Evolutionary conservation across 345 rosid genomes (phyloP), one percentile per base, ranked within the genome.

Genomic region (Brassica rapa): DNA sequence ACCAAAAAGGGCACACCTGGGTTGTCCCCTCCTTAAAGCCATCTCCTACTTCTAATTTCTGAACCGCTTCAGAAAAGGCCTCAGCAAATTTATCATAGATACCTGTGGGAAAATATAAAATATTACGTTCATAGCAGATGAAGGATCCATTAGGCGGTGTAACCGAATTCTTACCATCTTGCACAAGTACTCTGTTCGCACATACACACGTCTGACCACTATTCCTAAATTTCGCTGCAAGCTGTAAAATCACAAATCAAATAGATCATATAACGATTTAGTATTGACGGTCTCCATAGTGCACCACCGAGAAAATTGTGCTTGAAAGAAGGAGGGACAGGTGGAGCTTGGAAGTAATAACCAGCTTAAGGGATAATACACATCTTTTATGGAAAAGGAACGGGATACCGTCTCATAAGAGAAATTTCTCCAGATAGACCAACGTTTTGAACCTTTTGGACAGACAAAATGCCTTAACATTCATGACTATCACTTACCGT

Each of bases 161-260:
- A 78, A 64, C 25, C 70, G 24, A 27, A 78, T 29, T 43, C 73
- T 61, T 88, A 95, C 99, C 99, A 86, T 95, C 98, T 88, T 95
- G 98, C 78, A 93, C 98, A 73, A 93, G 74, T 57, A 95, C 74
- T 87, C 98, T 88, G 72, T 95, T 95, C 14, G 94, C 94, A 77
- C 98, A 93, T 75, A 95, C 99, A 84, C 98, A 95, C 43, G 99
- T 95, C 85, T 93, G 97, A 74, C 99, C 97, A 84, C 90, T 90
- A 63, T 95, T 95, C 70, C 98, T 92, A 70, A 93, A 95, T 86
- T 93, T 95, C 0, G 98, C 92, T 24, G 90, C 98, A 86, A 95
- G 89, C 99, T 93, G 92, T 81, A 85, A 29, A 29, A 84, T 37
- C 46, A 76, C 43, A 68, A 71, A 80, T 70, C 59, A 64, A 73